Conservation (phyloP, 805 yeast genomes). For the Yamadazyma kitorensis region DNA sequence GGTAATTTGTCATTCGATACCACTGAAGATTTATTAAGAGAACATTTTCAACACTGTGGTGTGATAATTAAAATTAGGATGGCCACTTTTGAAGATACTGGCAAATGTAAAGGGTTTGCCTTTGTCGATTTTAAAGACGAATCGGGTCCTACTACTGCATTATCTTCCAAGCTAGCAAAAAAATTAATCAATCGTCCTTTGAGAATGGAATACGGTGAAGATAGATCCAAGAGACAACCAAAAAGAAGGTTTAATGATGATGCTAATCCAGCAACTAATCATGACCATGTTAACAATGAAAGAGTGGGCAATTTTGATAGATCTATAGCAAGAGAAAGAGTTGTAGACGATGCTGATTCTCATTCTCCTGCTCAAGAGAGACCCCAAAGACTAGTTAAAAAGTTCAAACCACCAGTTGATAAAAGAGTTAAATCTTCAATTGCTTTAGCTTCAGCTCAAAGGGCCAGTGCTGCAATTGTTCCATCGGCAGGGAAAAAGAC, state of each 20-base stretch:
- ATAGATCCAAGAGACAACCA: slow-evolving; percentile 77
- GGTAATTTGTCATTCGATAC: slow-evolving; percentile 94
- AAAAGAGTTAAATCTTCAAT: slow-evolving; percentile 71
- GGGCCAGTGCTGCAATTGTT: slow-evolving; percentile 87
- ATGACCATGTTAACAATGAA: slow-evolving; percentile 5
- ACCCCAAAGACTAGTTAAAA: slow-evolving; percentile 15
- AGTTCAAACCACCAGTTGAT: slow-evolving; percentile 20
- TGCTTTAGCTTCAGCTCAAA: slow-evolving; percentile 83
- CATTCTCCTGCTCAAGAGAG: slow-evolving; percentile 5
- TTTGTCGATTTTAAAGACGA: slow-evolving; percentile 83
- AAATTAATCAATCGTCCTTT: slow-evolving; percentile 69
- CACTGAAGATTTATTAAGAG: slow-evolving; percentile 70
- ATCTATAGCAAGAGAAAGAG: slow-evolving; percentile 10
- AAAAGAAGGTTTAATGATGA: slow-evolving; percentile 28
- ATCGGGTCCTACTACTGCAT: slow-evolving; percentile 78
- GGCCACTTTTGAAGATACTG: slow-evolving; percentile 97
- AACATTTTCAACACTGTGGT: slow-evolving; percentile 89
- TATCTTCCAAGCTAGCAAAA: slow-evolving; percentile 66
- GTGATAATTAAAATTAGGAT: slow-evolving; percentile 80
- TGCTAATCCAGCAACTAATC: slow-evolving; percentile 16
- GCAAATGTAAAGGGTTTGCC: slow-evolving; percentile 96
- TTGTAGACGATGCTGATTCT: slow-evolving; percentile 1
- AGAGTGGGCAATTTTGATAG: slow-evolving; percentile 6
- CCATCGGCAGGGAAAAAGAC: slow-evolving; percentile 86
- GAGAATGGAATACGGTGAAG: slow-evolving; percentile 93